Percentiles rank a stretch among this genome's conserved stretches.
phyloP scores from a whole-genome alignment of 2,329 filamentous ascomycete species.

The Macroventuria anomochaeta region DNA sequence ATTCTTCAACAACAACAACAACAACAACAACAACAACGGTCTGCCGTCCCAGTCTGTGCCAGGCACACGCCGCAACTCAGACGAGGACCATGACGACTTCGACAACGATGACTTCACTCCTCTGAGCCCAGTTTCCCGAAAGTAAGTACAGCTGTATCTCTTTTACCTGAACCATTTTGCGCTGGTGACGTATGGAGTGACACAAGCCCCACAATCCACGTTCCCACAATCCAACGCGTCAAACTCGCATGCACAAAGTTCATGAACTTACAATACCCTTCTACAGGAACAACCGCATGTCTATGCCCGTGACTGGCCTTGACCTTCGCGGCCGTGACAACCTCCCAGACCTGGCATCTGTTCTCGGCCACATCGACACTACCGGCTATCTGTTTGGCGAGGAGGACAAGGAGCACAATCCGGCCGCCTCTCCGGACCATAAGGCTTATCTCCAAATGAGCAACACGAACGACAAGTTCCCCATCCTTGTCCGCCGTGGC shows the following conservation, averaged over 20 bases:
- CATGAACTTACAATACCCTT: slow-evolving; percentile 22
- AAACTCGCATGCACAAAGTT: slow-evolving; percentile 20
- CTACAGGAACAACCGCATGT: slow-evolving; percentile 82
- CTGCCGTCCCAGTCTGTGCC: slow-evolving; percentile 86
- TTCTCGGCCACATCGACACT: slow-evolving; percentile 83
- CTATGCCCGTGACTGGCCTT: slow-evolving; percentile 83
- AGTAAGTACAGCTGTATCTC: slow-evolving; percentile 38
- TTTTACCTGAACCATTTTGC: slow-evolving; percentile 10
- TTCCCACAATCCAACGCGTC: slow-evolving; percentile 29
- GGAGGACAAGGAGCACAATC: slow-evolving; percentile 61
- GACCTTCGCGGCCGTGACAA: slow-evolving; percentile 67
- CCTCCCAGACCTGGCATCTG: slow-evolving; percentile 53
- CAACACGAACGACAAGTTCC: slow-evolving; percentile 82
- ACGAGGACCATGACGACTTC: slow-evolving; percentile 82
- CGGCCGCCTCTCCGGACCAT: slow-evolving; percentile 67
- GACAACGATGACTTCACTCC: slow-evolving; percentile 70
- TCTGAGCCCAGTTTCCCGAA: slow-evolving; percentile 43
- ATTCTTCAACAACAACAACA: slow-evolving; percentile 51
- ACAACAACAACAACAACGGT: slow-evolving; percentile 59
- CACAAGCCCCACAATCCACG: slow-evolving; percentile 22
- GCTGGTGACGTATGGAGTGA: slow-evolving; percentile 9
- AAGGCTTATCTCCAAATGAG: slow-evolving; percentile 74
- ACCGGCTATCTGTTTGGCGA: slow-evolving; percentile 84
- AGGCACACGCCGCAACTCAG: slow-evolving; percentile 85
- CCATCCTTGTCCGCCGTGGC: slow-evolving; percentile 75